Evolutionary conservation across 257 asterid species (phyloP), one percentile per base, ranked within the genome.

Genomic region (Solanum tacnaense): DNA sequence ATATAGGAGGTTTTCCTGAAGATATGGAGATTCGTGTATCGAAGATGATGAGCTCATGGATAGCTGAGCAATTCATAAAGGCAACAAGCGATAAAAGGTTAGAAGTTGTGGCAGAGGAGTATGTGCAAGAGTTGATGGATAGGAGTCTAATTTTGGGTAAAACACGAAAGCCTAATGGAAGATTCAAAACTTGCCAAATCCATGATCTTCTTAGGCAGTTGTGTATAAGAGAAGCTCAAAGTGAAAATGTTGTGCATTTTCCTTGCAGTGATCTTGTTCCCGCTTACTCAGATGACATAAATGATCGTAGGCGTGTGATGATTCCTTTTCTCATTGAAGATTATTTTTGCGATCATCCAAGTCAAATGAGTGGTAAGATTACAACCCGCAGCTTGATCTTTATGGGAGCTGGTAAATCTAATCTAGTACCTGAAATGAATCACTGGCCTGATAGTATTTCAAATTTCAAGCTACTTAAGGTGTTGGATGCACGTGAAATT

Each of bases 201-300:
- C 91, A 89, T 23, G 91, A 89, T 84, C 44, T 86, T 13, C 68
- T 89, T 2, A 34, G 75, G 18, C 88, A 87, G 2, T 34, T 89
- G 18, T 87, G 91, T 86, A n/a, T 29, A 15, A 36, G 49, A 13
- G 87, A 65, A 62, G 87, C 89, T 2, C 74, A 71, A 13, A 84
- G 6, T n/a, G 39, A 83, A 27, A 82, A 67, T 4, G 84, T 89
- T 10, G 65, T 35, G 31, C 46, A 46, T 2, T 67, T 31, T 6
- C 62, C 13, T 7, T 25, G 27, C 9, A 52, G 13, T 58, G 72
- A 83, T 58, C 27, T 1, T 7, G 46, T 27, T 5, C 10, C 2
- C 1, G 7, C n/a, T 15, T 31, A 29, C 39, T 29, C 76, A 7
- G 1, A 70, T 13, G 36, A 8, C 39, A 46, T 46, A 31, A 46